Evolutionary conservation across 2,329 filamentous ascomycete genomes (phyloP), one percentile per base, ranked within the genome.

Genomic region (Aspergillus sp.): DNA sequence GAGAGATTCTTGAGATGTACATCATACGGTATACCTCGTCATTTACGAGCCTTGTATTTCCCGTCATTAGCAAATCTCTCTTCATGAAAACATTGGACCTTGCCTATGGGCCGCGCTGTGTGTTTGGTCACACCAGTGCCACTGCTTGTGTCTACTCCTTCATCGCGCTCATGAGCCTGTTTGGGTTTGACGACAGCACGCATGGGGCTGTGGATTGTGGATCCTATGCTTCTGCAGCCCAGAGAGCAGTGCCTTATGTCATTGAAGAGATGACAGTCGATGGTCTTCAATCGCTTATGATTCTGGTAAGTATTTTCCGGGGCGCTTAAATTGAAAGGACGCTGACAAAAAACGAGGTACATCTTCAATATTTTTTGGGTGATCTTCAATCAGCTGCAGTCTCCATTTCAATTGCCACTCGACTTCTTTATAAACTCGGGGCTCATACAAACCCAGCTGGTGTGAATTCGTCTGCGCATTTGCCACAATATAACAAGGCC

Each of bases 351-450:
- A 34, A 13, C n/a, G 10, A 53, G 50, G 29, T 41, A 0, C 50
- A 49, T 37, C 10, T 44, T 26, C 46, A 53, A 32, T 53, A 53
- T 26, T 49, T 53, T 30, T 4, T 46, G 13, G 48, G 48, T 5
- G 50, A 53, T 27, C 34, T 51, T 2, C 50, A 44, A 19, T n/a
- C 48, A 3, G 50, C 48, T 5, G 42, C 42, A 10, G 35, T 44
- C 2, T 39, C 48, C 7, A n/a, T 53, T 9, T 51, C 50, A 7
- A 49, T 53, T 11, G 50, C 46, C 28, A 49, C 39, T 5, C 42
- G 50, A 11, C 44, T 53, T 9, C 12, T 53, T 6, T 53, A 49
- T 39, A 38, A 27, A 12, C 37, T 53, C 6, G 44, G 47, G 33
- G 44, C 48, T 37, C 42, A 44, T 29, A 34, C 8, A 26, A 9